A percentile compares a stretch with the other conserved stretches of the same genome.
Conservation (phyloP, 116 monocot genomes). For the Cymodocea nodosa region DNA sequence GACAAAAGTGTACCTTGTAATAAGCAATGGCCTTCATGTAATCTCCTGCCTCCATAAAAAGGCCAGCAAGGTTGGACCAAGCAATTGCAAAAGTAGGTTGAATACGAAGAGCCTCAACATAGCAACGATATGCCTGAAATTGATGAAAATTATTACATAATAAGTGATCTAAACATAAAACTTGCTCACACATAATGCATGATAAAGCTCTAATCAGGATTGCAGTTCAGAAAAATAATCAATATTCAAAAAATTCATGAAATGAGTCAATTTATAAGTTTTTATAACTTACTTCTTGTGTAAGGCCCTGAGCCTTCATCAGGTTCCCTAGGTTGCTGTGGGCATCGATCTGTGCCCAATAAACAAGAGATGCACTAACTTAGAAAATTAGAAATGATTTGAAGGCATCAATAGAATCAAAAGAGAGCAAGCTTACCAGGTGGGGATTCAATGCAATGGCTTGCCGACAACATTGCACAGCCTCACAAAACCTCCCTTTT, state of each 20-base stretch:
- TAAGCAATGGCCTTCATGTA: conserved; percentile 68
- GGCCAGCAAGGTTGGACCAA: conserved; percentile 90
- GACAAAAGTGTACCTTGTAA: conserved; percentile 40
- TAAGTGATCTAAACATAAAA: too few species aligned
- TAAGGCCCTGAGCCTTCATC: conserved; percentile 84
- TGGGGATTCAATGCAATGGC: conserved; percentile 84
- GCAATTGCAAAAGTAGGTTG: conserved; percentile 90
- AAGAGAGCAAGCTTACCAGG: conserved; percentile 27
- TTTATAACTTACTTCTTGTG: conserved; percentile 54
- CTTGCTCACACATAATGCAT: too few species aligned
- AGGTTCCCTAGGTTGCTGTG: conserved; percentile 93
- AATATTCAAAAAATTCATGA: too few species aligned
- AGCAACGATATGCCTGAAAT: conserved; percentile 79
- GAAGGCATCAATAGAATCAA: not conserved
- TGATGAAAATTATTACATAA: too few species aligned
- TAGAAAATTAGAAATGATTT: not conserved
- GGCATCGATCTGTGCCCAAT: conserved; percentile 69
- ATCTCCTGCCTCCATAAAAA: conserved; percentile 91
- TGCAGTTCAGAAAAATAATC: too few species aligned
- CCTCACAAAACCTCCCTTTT: conserved; percentile 80
- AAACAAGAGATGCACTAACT: not conserved
- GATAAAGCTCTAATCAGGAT: too few species aligned
- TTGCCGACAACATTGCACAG: conserved; percentile 83
- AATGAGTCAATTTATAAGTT: not conserved
- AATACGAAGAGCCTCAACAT: conserved; percentile 70